A percentile compares a stretch with the other conserved stretches of the same genome.
phyloP scores from a whole-genome alignment of 805 yeast genomes.

The Kurtzmaniella cleridarum region DNA sequence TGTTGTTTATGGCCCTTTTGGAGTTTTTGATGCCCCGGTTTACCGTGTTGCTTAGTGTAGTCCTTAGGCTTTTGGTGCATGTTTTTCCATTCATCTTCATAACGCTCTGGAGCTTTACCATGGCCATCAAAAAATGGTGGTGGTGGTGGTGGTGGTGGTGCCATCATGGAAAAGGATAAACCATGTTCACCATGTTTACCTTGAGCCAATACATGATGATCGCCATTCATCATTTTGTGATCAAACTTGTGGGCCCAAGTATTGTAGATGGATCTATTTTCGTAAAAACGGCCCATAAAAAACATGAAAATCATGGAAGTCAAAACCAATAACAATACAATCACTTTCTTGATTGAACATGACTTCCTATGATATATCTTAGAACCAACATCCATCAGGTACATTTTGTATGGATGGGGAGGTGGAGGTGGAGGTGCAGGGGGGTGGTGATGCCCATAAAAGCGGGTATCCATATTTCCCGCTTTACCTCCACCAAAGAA shows the following conservation, averaged over 20 bases:
- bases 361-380: neutral
- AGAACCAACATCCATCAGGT: neutral
- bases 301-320: neutral
- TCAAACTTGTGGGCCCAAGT: neutral
- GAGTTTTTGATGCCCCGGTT: neutral
- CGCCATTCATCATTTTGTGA: neutral
- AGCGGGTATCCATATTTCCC: neutral
- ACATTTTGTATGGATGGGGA: neutral
- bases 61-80: slow-evolving; percentile 1
- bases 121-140: neutral
- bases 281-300: neutral
- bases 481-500: neutral
- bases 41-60: neutral
- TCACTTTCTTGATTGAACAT: neutral
- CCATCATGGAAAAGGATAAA: neutral
- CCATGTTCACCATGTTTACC: neutral
- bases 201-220: neutral
- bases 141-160: slow-evolving; percentile 1
- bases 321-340: neutral
- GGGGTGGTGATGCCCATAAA: slow-evolving; percentile 1
- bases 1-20: neutral
- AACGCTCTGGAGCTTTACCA: neutral
- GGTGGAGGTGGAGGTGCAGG: slow-evolving; percentile 2
- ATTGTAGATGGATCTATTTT: neutral
- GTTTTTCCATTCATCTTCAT: neutral